These are phyloP conservation scores for Lactifluus subvellereus DNA, from an alignment of 768 basidiomycete species.

Conservation along the genomic window DNA sequence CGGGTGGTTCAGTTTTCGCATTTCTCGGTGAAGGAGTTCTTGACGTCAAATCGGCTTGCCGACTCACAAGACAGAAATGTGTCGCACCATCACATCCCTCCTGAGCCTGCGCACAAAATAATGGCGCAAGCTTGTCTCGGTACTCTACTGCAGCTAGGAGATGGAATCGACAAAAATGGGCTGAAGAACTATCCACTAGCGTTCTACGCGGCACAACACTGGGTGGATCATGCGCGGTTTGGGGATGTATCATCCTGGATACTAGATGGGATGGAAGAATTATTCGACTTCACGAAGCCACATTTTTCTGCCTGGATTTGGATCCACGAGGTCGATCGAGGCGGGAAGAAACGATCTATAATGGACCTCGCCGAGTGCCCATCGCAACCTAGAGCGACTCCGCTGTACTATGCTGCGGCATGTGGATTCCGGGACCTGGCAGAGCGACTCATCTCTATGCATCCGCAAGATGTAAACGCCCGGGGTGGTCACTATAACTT, in stretches of 20 bases:
- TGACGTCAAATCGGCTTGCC: too few relatives aligned
- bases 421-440: not conserved
- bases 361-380: not conserved
- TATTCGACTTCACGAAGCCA: not conserved
- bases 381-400: not conserved
- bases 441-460: not conserved
- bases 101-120: too few relatives aligned
- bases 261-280: too few relatives aligned
- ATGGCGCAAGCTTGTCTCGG: not conserved
- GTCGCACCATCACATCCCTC: too few relatives aligned
- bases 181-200: too few relatives aligned
- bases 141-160: not conserved
- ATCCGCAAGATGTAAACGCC: not conserved
- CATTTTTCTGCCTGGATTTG: not conserved
- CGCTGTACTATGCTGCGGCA: constrained; percentile 1
- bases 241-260: not conserved
- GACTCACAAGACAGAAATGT: too few relatives aligned
- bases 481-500: not conserved
- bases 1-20: too few relatives aligned
- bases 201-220: not conserved
- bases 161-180: not conserved
- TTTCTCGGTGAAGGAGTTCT: too few relatives aligned
- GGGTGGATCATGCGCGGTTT: not conserved
- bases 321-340: not conserved
- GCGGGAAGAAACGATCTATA: not conserved